Conservation (phyloP, 169 alveolate genomes). For the Plasmodium cynomolgi region DNA sequence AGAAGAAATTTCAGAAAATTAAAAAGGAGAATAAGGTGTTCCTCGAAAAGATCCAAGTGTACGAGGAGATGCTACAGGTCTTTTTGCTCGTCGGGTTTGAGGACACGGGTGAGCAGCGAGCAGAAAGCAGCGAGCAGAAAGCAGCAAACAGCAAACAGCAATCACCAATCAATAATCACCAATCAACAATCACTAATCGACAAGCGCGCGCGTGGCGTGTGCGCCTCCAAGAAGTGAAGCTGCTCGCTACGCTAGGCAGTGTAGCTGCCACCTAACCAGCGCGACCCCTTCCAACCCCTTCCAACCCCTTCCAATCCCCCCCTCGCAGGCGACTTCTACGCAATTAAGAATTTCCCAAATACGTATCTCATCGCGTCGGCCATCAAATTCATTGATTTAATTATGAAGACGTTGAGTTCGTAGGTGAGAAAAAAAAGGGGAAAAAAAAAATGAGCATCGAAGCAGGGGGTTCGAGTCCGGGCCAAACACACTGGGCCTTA, state of each 20-base stretch:
- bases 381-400: constrained; percentile 59
- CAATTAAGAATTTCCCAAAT: constrained; percentile 53
- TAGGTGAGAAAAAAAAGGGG: neutral
- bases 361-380: constrained; percentile 67
- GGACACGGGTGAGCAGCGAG: constrained; percentile 70
- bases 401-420: constrained; percentile 23
- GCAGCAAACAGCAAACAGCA: no score
- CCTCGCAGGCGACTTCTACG: constrained; percentile 65
- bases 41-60: constrained; percentile 50
- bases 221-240: neutral
- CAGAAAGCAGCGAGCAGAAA: no score
- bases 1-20: constrained; percentile 65
- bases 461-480: neutral
- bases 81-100: constrained; percentile 72
- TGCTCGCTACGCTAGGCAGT: neutral
- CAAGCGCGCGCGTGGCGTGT: neutral
- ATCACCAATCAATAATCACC: no score
- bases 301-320: neutral
- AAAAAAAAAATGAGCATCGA: neutral
- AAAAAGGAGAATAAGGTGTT: constrained; percentile 67
- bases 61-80: constrained; percentile 60
- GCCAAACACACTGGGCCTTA: neutral
- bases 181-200: no score
- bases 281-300: neutral
- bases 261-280: neutral